phyloP scores from a whole-genome alignment of 345 rosid species.

The Gossypium longicalyx region DNA sequence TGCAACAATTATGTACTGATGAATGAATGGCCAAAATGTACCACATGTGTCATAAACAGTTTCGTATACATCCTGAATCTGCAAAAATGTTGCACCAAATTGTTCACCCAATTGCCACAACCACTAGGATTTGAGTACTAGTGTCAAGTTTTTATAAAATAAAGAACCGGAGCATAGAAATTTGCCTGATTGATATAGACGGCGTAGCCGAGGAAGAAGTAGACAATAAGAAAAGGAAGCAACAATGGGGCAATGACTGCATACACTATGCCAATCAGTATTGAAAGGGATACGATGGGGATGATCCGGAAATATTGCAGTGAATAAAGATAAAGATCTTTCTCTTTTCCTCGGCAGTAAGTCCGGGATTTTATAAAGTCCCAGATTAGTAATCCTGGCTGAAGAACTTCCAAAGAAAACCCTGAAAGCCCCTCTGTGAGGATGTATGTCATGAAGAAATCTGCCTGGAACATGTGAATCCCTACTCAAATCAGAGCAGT shows the following conservation, averaged over 20 bases:
- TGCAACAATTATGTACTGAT: constrained; percentile 62
- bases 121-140: neutral
- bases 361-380: constrained; percentile 47
- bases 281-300: constrained; percentile 63
- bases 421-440: constrained; percentile 82
- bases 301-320: constrained; percentile 71
- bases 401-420: constrained; percentile 83
- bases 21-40: constrained; percentile 70
- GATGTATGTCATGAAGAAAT: constrained; percentile 82
- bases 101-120: neutral
- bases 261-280: constrained; percentile 76
- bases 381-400: constrained; percentile 56
- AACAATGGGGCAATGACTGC: constrained; percentile 77
- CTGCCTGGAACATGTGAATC: constrained; percentile 49
- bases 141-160: neutral
- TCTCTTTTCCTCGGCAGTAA: constrained; percentile 47
- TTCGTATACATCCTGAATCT: constrained; percentile 78
- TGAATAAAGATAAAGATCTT: constrained; percentile 65
- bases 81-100: constrained; percentile 18
- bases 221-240: constrained; percentile 79
- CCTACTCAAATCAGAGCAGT: constrained; percentile 10
- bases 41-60: constrained; percentile 75
- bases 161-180: neutral
- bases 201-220: constrained; percentile 71
- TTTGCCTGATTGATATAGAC: constrained; percentile 79